phyloP scores from a whole-genome alignment of 805 yeast genomes.

The Cyberlindnera suaveolens region DNA sequence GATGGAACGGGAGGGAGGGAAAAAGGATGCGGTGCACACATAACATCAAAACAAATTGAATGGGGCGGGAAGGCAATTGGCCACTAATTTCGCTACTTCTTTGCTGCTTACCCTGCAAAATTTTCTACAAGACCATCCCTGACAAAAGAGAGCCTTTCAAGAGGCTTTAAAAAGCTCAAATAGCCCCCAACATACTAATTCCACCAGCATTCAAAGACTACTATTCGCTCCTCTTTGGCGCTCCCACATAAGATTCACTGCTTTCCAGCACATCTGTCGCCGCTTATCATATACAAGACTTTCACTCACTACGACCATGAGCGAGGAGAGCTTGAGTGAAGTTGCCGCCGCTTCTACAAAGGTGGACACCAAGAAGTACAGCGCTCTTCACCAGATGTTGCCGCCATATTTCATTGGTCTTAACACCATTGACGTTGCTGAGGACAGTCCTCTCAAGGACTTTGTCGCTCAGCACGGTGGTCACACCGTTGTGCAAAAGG shows the following conservation, averaged over 20 bases:
- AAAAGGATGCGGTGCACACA: neutral
- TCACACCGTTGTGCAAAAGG: constrained; percentile 86
- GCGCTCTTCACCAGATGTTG: constrained; percentile 34
- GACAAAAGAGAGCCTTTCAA: neutral
- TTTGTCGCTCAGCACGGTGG: constrained; percentile 85
- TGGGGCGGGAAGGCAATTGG: too few relatives aligned
- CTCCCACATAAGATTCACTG: neutral
- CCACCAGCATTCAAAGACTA: constrained; percentile 15
- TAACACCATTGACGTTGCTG: constrained; percentile 71
- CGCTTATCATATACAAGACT: neutral
- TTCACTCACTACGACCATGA: constrained; percentile 22
- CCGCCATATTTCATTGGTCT: constrained; percentile 78
- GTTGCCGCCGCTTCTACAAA: constrained; percentile 25
- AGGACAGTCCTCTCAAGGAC: constrained; percentile 71
- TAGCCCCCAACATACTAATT: constrained; percentile 1
- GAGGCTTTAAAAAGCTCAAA: neutral
- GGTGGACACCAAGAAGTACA: constrained; percentile 26
- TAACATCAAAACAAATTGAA: neutral
- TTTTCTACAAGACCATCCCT: neutral
- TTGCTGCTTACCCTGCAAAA: too few relatives aligned
- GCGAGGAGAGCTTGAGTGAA: constrained; percentile 36
- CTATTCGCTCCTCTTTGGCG: constrained; percentile 8
- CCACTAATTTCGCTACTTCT: too few relatives aligned
- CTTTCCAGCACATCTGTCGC: neutral
- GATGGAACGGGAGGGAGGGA: neutral